phyloP scores from a whole-genome alignment of 352 stramenopile species.

The Nothophytophthora sp. region DNA sequence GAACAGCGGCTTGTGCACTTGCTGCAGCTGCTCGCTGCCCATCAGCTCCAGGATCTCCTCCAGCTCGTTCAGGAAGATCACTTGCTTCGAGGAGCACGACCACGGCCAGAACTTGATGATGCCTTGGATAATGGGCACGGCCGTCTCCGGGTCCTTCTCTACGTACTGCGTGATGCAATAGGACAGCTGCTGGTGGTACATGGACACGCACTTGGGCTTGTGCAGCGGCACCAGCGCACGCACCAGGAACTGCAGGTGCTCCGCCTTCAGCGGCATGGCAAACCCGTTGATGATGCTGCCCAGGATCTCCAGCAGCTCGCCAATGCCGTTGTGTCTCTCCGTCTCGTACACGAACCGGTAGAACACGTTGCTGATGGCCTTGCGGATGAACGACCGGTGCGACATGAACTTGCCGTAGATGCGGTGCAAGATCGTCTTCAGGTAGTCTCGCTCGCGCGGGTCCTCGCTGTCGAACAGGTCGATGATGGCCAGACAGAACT shows the following conservation, averaged over 20 bases:
- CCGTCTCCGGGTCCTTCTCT: slow-evolving; percentile 98
- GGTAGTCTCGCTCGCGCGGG: slow-evolving; percentile 97
- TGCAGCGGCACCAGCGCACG: slow-evolving; percentile 97
- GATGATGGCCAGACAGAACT: slow-evolving; percentile 96
- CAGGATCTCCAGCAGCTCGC: slow-evolving; percentile 98
- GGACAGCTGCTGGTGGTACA: slow-evolving; percentile 99
- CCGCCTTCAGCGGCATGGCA: slow-evolving; percentile 98
- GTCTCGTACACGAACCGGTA: slow-evolving; percentile 99
- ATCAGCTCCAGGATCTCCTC: slow-evolving; percentile 99
- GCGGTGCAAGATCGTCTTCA: slow-evolving; percentile 99
- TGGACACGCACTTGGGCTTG: slow-evolving; percentile 96
- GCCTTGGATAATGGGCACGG: slow-evolving; percentile 93
- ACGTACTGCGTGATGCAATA: slow-evolving; percentile 99
- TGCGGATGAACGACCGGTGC: slow-evolving; percentile 97
- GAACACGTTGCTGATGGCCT: slow-evolving; percentile 98
- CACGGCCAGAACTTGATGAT: slow-evolving; percentile 97
- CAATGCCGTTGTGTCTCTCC: slow-evolving; percentile 95
- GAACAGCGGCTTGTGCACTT: slow-evolving; percentile 84
- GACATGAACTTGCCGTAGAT: slow-evolving; percentile 99
- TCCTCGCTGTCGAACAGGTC: slow-evolving; percentile 96
- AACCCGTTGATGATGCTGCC: slow-evolving; percentile 99
- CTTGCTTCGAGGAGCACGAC: slow-evolving; percentile 94
- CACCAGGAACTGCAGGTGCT: slow-evolving; percentile 97
- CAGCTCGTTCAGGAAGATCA: slow-evolving; percentile 98
- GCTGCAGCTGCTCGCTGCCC: slow-evolving; percentile 72